These are phyloP conservation scores for Flagelloscypha sp. DNA, from an alignment of 768 basidiomycete genomes.

Conservation along the genomic window DNA sequence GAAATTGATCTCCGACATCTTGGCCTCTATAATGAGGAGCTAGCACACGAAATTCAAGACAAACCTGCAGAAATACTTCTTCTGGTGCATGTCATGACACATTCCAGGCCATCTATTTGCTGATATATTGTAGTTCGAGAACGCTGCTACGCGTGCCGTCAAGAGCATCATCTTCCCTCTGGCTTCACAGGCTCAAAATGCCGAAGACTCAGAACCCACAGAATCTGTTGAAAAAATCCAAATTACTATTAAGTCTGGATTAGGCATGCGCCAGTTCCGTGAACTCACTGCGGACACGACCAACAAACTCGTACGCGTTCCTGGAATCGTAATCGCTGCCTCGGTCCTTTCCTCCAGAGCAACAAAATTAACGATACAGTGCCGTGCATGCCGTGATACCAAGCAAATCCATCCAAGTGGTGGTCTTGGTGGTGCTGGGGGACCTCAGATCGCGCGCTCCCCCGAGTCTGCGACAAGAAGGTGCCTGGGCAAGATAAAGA, in stretches of 20 bases:
- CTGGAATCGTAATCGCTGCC: slow-evolving; percentile 96
- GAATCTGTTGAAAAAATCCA: slow-evolving; percentile 67
- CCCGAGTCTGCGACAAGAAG: slow-evolving; percentile 80
- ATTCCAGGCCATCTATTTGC: neutral
- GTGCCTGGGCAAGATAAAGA: slow-evolving; percentile 82
- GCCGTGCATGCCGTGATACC: slow-evolving; percentile 78
- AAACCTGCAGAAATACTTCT: slow-evolving; percentile 84
- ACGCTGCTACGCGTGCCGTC: slow-evolving; percentile 79
- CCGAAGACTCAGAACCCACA: slow-evolving; percentile 34
- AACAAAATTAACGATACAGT: slow-evolving; percentile 86
- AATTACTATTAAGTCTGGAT: slow-evolving; percentile 79
- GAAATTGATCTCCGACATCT: slow-evolving; percentile 79
- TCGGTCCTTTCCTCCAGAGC: slow-evolving; percentile 90
- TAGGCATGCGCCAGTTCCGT: slow-evolving; percentile 90
- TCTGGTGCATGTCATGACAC: slow-evolving; percentile 42
- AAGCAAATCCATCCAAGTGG: slow-evolving; percentile 71
- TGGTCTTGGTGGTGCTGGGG: slow-evolving; percentile 81
- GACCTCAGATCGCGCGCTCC: slow-evolving; percentile 81
- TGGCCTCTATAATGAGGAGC: slow-evolving; percentile 84
- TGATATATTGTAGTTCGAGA: slow-evolving; percentile 64
- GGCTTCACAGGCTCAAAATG: slow-evolving; percentile 36
- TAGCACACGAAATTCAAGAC: slow-evolving; percentile 87
- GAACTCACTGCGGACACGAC: slow-evolving; percentile 90
- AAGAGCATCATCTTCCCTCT: slow-evolving; percentile 78
- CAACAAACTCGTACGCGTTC: slow-evolving; percentile 92